Base-by-base conservation (phyloP, 1,284 basidiomycete genomes). In the Volvariella surrecta region DNA sequence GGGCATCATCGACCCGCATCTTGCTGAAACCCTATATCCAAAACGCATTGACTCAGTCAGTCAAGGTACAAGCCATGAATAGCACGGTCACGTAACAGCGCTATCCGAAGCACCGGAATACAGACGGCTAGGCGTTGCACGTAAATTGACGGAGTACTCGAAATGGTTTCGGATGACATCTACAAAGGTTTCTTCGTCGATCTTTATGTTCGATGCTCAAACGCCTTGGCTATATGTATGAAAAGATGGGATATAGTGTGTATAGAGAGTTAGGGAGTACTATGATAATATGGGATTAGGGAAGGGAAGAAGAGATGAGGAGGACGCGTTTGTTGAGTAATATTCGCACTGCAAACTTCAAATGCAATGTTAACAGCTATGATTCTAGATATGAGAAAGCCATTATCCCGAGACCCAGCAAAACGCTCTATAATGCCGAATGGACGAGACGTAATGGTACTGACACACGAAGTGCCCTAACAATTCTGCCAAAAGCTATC, bases 81-180 rank as follows among this genome's bases (percentile, higher is more conserved):
- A 84, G 78, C 89, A 92, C 53, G 89, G 88, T 0, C 91, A 95
- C 57, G 84, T 95, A 52, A 95, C 92, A 1, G 90, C 91, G 0
- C 72, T 95, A 43, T 89, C 90, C 1, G 89, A 95, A 41, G 89
- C 92, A 0, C 92, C 92, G 15, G 86, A 91, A 56, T 95, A 91
- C 61, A 84, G 92, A 31, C 81, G 89, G 2, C 73, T 95, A 1
- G 77, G 78, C 1, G 77, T 95, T 42, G 91, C 87, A 0, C 78
- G 79, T 50, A 82, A 77, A 57, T 80, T 95, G 76, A 89, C 92
- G 76, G 59, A 69, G 45, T 87, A 42, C 79, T 95, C 40, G 91
- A 95, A 61, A 71, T 75, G 50, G 82, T 89, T 3, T 91, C 88
- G 0, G 81, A 90, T 57, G 70, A 78, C 46, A 70, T 69, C 32